Evolutionary conservation across 352 stramenopile species (phyloP), one percentile per base, ranked within the genome.

Genomic region (Globisporangium mamillatum): DNA sequence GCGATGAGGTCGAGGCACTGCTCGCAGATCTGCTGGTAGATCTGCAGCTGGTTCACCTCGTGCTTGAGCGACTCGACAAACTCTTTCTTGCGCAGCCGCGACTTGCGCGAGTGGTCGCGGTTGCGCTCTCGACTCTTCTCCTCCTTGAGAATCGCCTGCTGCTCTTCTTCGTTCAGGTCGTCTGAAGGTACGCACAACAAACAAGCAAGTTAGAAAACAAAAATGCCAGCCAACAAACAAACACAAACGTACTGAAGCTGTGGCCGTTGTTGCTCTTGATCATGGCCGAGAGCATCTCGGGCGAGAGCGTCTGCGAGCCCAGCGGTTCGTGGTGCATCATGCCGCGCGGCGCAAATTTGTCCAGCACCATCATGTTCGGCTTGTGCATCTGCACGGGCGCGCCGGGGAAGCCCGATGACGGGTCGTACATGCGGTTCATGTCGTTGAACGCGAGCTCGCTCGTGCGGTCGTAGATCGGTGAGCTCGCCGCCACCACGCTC

Each of bases 31-130:
- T 92, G 80, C 75, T 93, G 85, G 71, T 93, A 95, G 64, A 95
- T 88, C 69, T 93, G 83, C 53, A 93, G 72, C 69, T 95, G 85
- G 66, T 86, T 76, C 32, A 93, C 85, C 56, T 95, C 84, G 61
- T 88, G 78, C 77, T 98, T 98, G 44, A 99, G 83, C 65, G 88
- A 94, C 73, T 98, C 94, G 34, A 98, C 83, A 65, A 97, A 98
- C 55, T 94, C 92, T 75, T 98, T 98, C 73, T 98, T 98, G 56
- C 95, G 88, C 62, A 97, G 76, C 12, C 95, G 88, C 60, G 93
- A 98, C 79, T 98, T 98, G 76, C 94, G 90, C 60, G 95, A 97
- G 79, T 98, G 95, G 72, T 98, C 94, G 48, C 94, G 88, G 78
- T 98, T 98, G 55, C 95, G 86, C 72, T 98, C 92, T 18, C 93